phyloP scores from a whole-genome alignment of 2,329 filamentous ascomycete genomes.

The Alternaria angustiovoidea region DNA sequence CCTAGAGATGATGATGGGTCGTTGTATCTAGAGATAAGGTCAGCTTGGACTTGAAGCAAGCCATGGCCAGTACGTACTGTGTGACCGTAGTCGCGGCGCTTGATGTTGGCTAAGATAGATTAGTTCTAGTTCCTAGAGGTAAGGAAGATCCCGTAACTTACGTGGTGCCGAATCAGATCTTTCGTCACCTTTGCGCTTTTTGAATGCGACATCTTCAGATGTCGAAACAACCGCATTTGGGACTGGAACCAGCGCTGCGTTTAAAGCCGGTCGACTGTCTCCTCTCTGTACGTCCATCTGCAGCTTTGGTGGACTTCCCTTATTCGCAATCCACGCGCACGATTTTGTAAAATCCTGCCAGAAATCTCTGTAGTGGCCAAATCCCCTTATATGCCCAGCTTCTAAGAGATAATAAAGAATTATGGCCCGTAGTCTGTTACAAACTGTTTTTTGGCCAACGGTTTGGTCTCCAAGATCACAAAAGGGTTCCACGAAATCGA shows the following conservation, averaged over 20 bases:
- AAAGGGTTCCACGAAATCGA: background rate
- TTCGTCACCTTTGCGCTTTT: background rate
- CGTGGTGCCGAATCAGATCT: background rate
- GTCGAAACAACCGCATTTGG: rapidly evolving
- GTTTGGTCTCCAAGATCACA: background rate
- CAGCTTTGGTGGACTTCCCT: background rate
- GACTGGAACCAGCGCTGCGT: too few relatives aligned
- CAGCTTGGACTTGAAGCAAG: background rate
- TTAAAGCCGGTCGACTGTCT: rapidly evolving
- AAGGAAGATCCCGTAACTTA: background rate
- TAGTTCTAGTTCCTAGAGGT: background rate
- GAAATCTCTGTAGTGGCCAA: background rate
- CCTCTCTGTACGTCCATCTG: background rate
- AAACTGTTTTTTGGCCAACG: too few relatives aligned
- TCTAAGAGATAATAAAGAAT: background rate
- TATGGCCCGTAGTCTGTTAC: too few relatives aligned
- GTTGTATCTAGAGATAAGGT: background rate
- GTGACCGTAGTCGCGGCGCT: background rate
- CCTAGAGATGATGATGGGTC: background rate
- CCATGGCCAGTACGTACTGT: background rate
- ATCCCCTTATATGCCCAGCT: background rate
- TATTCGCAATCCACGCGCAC: background rate
- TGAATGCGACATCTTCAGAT: background rate
- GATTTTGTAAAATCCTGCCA: background rate
- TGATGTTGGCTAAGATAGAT: background rate